phyloP scores from a whole-genome alignment of 2,329 filamentous ascomycete genomes.

The Didymellaceae sp. region DNA sequence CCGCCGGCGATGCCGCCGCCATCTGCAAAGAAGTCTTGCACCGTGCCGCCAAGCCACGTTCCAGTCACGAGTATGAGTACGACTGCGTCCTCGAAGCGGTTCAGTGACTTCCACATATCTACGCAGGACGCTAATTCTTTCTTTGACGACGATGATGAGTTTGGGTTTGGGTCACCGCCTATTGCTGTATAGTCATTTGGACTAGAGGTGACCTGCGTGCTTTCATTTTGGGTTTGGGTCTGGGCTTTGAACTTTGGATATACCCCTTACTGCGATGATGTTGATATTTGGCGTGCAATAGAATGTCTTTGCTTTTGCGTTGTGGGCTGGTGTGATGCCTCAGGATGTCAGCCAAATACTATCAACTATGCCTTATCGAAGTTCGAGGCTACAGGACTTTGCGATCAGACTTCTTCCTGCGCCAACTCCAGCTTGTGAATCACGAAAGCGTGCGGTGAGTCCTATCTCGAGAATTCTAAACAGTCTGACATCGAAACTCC shows the following conservation, averaged over 20 bases:
- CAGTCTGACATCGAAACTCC: no score
- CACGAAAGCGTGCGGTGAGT: no score
- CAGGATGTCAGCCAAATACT: no score
- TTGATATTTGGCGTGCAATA: not conserved
- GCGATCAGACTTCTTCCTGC: no score
- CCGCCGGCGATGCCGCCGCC: conserved; percentile 4
- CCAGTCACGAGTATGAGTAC: not conserved
- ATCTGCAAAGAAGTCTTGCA: conserved; percentile 5
- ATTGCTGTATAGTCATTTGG: conserved; percentile 20
- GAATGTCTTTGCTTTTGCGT: no score
- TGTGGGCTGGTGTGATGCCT: no score
- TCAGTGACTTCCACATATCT: conserved; percentile 32
- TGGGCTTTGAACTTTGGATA: conserved; percentile 6
- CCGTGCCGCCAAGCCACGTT: not conserved
- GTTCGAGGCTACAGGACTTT: no score
- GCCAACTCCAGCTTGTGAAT: no score
- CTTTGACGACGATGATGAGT: conserved; percentile 36
- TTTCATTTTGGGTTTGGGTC: not conserved
- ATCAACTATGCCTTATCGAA: no score
- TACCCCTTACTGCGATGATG: conserved; percentile 4
- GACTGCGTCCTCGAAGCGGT: not conserved
- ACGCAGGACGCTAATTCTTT: conserved; percentile 37
- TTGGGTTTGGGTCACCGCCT: conserved; percentile 31
- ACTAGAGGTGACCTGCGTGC: no score
- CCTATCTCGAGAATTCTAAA: no score